Evolutionary conservation across 306 rosid genomes (phyloP).

Genomic region (Dicorynia guianensis): DNA sequence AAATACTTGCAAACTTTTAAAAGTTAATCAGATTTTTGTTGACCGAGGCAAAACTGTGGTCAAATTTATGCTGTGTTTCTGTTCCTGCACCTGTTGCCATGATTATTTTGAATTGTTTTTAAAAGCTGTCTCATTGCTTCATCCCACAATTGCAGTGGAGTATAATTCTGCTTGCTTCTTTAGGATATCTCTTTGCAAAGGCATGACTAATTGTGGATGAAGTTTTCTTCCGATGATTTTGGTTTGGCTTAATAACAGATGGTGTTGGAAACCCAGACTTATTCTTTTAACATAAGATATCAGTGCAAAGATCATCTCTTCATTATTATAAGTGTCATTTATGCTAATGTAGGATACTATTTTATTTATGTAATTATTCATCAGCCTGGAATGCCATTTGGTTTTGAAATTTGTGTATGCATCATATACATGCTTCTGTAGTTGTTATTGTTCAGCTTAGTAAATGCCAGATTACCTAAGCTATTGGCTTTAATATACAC

Average conservation of each 20-base stretch:
- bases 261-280: background rate
- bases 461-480: slow-evolving; percentile 16
- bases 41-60: background rate
- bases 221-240: background rate
- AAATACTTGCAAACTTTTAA: background rate
- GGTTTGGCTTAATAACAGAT: slow-evolving; percentile 25
- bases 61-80: background rate
- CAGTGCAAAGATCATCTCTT: background rate
- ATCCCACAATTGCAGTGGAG: background rate
- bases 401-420: background rate
- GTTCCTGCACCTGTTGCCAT: background rate
- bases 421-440: background rate
- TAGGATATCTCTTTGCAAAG: background rate
- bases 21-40: background rate
- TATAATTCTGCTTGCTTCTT: background rate
- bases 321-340: background rate
- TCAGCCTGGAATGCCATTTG: background rate
- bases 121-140: background rate
- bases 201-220: background rate
- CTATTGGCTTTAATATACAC: slow-evolving; percentile 21
- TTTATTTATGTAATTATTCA: background rate
- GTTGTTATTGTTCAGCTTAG: slow-evolving; percentile 1
- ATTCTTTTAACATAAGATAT: slow-evolving; percentile 18
- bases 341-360: too few relatives aligned
- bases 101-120: background rate